These are phyloP conservation scores for Nakaseomyces nivariensis DNA, from an alignment of 1,139 yeast species.

Conservation along the genomic window DNA sequence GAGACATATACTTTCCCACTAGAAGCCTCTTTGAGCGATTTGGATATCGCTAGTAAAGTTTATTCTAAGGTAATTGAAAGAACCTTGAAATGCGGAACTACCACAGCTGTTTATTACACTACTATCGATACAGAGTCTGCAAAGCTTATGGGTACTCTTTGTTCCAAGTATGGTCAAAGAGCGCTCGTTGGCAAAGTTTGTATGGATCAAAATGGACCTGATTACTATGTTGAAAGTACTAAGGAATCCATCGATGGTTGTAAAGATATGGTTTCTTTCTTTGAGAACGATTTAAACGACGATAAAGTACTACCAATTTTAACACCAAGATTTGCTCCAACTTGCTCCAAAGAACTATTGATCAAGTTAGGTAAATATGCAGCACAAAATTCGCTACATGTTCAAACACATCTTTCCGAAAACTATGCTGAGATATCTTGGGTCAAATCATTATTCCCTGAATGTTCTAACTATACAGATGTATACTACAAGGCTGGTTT, in stretches of 20 bases:
- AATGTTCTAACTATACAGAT: constrained; percentile 55
- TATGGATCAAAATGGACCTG: constrained; percentile 69
- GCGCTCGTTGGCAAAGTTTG: constrained; percentile 94
- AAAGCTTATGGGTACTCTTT: constrained; percentile 62
- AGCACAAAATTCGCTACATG: constrained; percentile 52
- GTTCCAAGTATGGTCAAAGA: constrained; percentile 63
- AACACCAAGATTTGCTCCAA: constrained; percentile 93
- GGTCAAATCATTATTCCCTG: constrained; percentile 69
- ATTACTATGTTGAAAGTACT: constrained; percentile 52
- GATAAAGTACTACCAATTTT: constrained; percentile 60
- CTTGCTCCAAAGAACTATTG: constrained; percentile 60
- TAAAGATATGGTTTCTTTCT: constrained; percentile 46
- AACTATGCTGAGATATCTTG: constrained; percentile 64
- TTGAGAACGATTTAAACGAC: constrained; percentile 37
- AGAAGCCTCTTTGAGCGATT: constrained; percentile 50
- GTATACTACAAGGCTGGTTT: constrained; percentile 63
- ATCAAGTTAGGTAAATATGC: constrained; percentile 34
- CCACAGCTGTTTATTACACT: constrained; percentile 86
- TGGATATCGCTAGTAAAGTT: constrained; percentile 45
- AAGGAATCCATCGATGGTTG: constrained; percentile 53
- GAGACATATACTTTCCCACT: constrained; percentile 79
- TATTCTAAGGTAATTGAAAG: constrained; percentile 56
- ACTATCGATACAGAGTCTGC: constrained; percentile 75
- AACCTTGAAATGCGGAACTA: constrained; percentile 73
- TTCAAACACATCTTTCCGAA: constrained; percentile 88